These are phyloP conservation scores for Rhodotorula sp. DNA, from an alignment of 1,284 basidiomycete genomes.

Conservation along the genomic window DNA sequence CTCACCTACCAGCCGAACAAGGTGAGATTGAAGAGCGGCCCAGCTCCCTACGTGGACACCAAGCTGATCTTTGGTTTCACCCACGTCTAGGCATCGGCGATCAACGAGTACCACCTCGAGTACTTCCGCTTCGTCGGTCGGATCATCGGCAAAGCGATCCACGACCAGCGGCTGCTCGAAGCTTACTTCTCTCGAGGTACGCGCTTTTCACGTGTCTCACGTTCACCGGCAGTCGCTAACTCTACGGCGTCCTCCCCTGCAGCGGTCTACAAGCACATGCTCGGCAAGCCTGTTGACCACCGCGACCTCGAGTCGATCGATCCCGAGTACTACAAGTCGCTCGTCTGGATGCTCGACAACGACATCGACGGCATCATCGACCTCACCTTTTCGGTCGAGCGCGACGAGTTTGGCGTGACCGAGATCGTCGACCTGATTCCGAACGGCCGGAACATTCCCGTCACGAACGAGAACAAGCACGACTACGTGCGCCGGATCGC, in stretches of 20 bases:
- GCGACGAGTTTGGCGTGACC: constrained; percentile 88
- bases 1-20: constrained; percentile 52
- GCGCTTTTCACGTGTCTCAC: neutral
- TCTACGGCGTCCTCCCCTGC: neutral
- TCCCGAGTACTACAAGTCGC: constrained; percentile 90
- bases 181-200: constrained; percentile 88
- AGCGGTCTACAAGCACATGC: constrained; percentile 82
- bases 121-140: constrained; percentile 99
- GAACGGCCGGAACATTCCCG: constrained; percentile 72
- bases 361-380: constrained; percentile 70
- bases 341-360: constrained; percentile 88
- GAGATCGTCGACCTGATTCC: constrained; percentile 82
- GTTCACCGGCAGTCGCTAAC: no score
- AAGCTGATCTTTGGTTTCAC: constrained; percentile 67
- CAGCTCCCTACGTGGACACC: constrained; percentile 38
- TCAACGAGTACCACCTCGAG: constrained; percentile 86
- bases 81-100: constrained; percentile 85
- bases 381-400: constrained; percentile 83
- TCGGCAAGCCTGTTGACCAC: constrained; percentile 88
- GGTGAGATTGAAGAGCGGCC: constrained; percentile 42
- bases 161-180: constrained; percentile 91
- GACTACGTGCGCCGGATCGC: constrained; percentile 93
- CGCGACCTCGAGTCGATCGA: constrained; percentile 94
- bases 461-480: constrained; percentile 92
- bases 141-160: constrained; percentile 93